Base-by-base conservation (phyloP, 2,329 filamentous ascomycete species). In the Microascus cirrosus region DNA sequence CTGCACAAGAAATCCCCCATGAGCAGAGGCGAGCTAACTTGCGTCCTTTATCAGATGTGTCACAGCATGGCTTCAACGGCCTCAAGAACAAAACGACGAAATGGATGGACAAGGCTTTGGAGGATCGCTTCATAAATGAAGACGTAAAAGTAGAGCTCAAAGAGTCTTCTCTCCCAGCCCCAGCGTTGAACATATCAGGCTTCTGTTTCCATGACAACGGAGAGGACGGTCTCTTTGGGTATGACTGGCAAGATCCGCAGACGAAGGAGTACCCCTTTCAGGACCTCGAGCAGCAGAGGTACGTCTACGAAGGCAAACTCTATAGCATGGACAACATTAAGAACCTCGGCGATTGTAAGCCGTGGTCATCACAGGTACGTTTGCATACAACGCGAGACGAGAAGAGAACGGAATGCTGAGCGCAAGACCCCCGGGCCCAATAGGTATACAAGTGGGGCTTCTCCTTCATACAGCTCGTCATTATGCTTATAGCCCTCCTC, bases 381-480 rank as follows among this genome's bases (percentile, higher is more conserved):
- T 7, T 8, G 13, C 7, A 35, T 61, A n/a, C 50, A 55, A 42
- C 59, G 62, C 20, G 61, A 63, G 54, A 32, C 60, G 7, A 36
- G 7, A 36, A 13, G 7, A 36, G 13, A 7, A 36, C 34, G 34
- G 7, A 13, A 8, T 7, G 7, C 7, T 53, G 35, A 36, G 34
- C 13, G 7, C 34, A 8, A 7, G 13, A 7, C 34, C 34, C 34
- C 13, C 13, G 15, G 4, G n/a, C 13, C 20, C 34, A 7, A 36
- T 13, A 55, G 54, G 3, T 25, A 10, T 66, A 64, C 32, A 61
- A 64, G 52, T 68, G 66, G 66, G 66, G 66, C 2, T 67, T n/a
- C n/a, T n/a, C n/a, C n/a, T n/a, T n/a, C n/a, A n/a, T n/a, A n/a
- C n/a, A n/a, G n/a, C n/a, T n/a, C 1, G 62, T 64, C 34, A 50